These are phyloP conservation scores for Candida fluviatilis DNA, from an alignment of 805 yeast species.

Conservation along the genomic window DNA sequence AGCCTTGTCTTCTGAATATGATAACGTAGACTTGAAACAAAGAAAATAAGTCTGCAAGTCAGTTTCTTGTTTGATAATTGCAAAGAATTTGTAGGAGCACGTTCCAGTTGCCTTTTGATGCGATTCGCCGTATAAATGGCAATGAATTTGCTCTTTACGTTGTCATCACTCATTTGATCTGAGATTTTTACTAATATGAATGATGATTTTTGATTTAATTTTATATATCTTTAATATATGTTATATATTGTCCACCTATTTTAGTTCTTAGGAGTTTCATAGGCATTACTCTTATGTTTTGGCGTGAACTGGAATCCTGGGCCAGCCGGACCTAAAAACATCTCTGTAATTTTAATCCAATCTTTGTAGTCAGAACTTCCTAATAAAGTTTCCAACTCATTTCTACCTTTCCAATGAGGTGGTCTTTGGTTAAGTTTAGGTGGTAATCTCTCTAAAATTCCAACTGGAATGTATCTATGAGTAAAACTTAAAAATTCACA, in stretches of 20 bases:
- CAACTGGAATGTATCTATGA: slow-evolving; percentile 92
- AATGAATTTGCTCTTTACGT: too few relatives aligned
- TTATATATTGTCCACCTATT: not conserved
- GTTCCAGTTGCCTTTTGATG: too few relatives aligned
- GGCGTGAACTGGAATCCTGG: slow-evolving; percentile 78
- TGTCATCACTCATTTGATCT: too few relatives aligned
- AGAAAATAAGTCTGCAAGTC: slow-evolving; percentile 8
- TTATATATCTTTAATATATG: slow-evolving; percentile 2
- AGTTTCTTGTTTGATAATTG: too few relatives aligned
- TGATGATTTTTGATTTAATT: not conserved
- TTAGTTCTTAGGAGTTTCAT: slow-evolving; percentile 19
- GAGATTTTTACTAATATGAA: too few relatives aligned
- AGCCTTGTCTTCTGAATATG: slow-evolving; percentile 62
- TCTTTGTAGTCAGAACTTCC: slow-evolving; percentile 84
- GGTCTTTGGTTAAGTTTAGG: slow-evolving; percentile 92
- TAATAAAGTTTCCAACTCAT: slow-evolving; percentile 84
- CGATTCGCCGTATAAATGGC: too few relatives aligned
- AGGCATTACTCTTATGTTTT: slow-evolving; percentile 92
- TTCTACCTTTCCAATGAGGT: slow-evolving; percentile 87
- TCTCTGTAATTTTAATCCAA: slow-evolving; percentile 94
- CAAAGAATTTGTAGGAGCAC: too few relatives aligned
- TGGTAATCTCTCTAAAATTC: slow-evolving; percentile 84
- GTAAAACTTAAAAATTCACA: slow-evolving; percentile 94
- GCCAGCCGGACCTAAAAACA: slow-evolving; percentile 87
- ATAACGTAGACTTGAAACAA: slow-evolving; percentile 23